phyloP scores from a whole-genome alignment of 495 filamentous ascomycete genomes.

The Polyplosphaeria fusca region DNA sequence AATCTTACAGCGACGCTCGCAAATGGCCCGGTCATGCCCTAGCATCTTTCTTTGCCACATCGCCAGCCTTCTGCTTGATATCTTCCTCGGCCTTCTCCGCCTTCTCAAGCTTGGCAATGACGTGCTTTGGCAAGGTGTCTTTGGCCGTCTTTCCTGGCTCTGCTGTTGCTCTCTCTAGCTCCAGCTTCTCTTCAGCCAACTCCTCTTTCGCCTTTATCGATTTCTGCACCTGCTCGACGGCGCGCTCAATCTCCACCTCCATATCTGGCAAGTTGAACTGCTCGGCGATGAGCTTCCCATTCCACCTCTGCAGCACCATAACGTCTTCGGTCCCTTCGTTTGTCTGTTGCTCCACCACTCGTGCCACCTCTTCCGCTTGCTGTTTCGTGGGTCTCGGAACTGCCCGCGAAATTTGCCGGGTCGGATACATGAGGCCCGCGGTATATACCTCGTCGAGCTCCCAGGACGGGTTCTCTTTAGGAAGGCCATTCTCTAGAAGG shows the following conservation, averaged over 20 bases:
- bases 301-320: slow-evolving; percentile 45
- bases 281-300: slow-evolving; percentile 46
- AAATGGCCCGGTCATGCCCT: too few species aligned
- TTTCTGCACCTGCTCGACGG: slow-evolving; percentile 79
- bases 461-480: slow-evolving; percentile 59
- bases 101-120: slow-evolving; percentile 6
- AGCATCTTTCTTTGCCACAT: too few species aligned
- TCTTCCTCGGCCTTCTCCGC: slow-evolving; percentile 16
- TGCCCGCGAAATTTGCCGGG: slow-evolving; percentile 36
- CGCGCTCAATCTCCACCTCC: slow-evolving; percentile 82
- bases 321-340: slow-evolving; percentile 39
- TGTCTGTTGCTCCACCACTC: slow-evolving; percentile 54
- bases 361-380: slow-evolving; percentile 54
- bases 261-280: slow-evolving; percentile 64
- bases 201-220: slow-evolving; percentile 43
- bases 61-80: not conserved
- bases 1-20: too few species aligned
- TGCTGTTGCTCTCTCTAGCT: slow-evolving; percentile 33
- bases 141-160: slow-evolving; percentile 8
- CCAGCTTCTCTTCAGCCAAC: slow-evolving; percentile 52
- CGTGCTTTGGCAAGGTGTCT: slow-evolving; percentile 16
- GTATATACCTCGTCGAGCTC: slow-evolving; percentile 71
- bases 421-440: slow-evolving; percentile 40
- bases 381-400: slow-evolving; percentile 31
- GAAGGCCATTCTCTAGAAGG: slow-evolving; percentile 66